These are phyloP conservation scores for Aristolochia contorta DNA, from an alignment of 164 flowering plant species.

Conservation along the genomic window DNA sequence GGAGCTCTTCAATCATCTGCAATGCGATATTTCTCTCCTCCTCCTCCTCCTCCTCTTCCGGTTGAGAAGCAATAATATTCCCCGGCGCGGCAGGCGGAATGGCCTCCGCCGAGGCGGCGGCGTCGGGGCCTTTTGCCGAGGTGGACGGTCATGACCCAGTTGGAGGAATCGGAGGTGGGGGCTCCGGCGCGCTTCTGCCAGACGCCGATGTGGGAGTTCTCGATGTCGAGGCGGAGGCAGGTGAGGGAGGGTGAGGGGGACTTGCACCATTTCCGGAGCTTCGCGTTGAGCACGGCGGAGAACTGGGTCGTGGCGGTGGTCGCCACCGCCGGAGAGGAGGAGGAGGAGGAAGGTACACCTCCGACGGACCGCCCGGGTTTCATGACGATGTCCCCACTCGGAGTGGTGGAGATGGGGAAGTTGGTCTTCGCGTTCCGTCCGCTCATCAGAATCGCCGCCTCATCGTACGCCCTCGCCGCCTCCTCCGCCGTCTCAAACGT, in stretches of 20 bases:
- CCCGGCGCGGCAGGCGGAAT: neutral
- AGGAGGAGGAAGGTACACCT: slow-evolving; percentile 12
- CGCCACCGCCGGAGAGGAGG: slow-evolving; percentile 5
- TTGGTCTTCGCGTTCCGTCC: slow-evolving; percentile 81
- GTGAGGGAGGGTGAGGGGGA: slow-evolving; percentile 63
- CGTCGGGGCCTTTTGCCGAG: slow-evolving; percentile 27
- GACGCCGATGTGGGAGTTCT: slow-evolving; percentile 70
- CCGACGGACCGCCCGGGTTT: neutral
- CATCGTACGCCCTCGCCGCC: slow-evolving; percentile 76
- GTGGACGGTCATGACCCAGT: slow-evolving; percentile 72
- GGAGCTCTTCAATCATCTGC: slow-evolving; percentile 68
- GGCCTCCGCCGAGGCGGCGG: neutral
- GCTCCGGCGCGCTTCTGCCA: slow-evolving; percentile 87
- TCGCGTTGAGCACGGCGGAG: slow-evolving; percentile 40
- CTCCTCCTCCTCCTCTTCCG: slow-evolving; percentile 12
- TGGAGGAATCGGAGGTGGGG: slow-evolving; percentile 42
- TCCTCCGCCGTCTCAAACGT: slow-evolving; percentile 76
- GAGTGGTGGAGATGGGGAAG: slow-evolving; percentile 29
- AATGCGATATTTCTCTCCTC: slow-evolving; percentile 47
- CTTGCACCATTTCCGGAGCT: slow-evolving; percentile 57
- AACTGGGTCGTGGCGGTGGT: no score
- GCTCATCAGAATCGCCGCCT: slow-evolving; percentile 62
- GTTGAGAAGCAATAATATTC: neutral
- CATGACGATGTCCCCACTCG: slow-evolving; percentile 2
- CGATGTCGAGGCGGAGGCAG: slow-evolving; percentile 72